These are phyloP conservation scores for Acanthamoeba triangularis DNA, from an alignment of 208 protist species.

Conservation along the genomic window DNA sequence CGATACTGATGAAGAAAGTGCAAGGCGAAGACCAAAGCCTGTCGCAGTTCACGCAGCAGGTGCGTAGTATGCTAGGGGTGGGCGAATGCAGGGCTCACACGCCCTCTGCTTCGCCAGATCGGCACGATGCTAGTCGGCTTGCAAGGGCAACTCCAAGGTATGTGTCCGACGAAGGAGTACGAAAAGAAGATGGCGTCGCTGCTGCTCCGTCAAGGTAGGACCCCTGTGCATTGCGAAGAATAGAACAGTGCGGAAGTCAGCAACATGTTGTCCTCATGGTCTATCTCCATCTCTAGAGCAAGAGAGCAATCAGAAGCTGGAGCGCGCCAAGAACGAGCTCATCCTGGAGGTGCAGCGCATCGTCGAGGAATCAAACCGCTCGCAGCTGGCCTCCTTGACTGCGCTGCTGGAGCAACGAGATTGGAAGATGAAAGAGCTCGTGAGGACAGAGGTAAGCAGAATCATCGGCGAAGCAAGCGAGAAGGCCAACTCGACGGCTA, in stretches of 20 bases:
- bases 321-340: neutral
- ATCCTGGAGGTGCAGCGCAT: neutral
- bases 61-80: neutral
- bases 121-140: no score
- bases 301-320: neutral
- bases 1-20: neutral
- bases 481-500: neutral
- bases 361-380: neutral
- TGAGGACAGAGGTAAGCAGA: neutral
- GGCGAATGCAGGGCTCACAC: no score
- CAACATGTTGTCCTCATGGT: neutral
- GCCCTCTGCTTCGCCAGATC: no score
- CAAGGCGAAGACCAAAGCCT: neutral
- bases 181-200: no score
- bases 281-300: neutral
- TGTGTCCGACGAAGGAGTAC: no score
- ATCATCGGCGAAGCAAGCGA: neutral
- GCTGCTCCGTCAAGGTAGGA: no score
- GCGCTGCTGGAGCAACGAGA: neutral
- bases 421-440: neutral
- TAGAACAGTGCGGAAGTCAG: no score
- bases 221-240: neutral
- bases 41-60: neutral
- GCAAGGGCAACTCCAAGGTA: no score
- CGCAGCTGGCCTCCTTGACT: neutral